Conservation (phyloP, 2,329 filamentous ascomycete genomes). For the Seiridium unicorne region DNA sequence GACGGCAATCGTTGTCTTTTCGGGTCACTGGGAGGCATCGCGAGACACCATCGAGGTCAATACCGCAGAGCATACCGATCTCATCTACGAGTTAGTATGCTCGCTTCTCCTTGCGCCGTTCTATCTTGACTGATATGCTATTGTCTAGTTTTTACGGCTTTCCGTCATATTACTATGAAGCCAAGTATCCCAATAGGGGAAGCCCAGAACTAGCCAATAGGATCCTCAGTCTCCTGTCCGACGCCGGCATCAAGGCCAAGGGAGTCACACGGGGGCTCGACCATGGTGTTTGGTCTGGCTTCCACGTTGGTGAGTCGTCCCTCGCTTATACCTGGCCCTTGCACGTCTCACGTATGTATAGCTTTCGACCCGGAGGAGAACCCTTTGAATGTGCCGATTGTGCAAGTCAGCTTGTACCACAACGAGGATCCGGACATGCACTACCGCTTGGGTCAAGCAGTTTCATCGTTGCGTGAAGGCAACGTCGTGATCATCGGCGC, state of each 20-base stretch:
- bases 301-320: constrained; percentile 9
- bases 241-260: constrained; percentile 11
- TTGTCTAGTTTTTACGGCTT: constrained; percentile 65
- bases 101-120: not conserved
- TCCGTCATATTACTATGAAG: constrained; percentile 66
- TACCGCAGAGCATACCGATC: constrained; percentile 58
- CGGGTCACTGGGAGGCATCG: constrained; percentile 71
- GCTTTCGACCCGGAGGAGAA: constrained; percentile 63
- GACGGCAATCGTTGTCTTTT: constrained; percentile 72
- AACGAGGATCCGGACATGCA: constrained; percentile 65
- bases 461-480: constrained; percentile 64
- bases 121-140: not conserved
- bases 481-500: constrained; percentile 68
- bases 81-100: constrained; percentile 65
- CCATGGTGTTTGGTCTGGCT: constrained; percentile 13
- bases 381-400: constrained; percentile 63
- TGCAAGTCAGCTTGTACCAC: constrained; percentile 70
- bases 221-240: constrained; percentile 31
- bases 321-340: not conserved
- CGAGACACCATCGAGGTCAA: constrained; percentile 62
- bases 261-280: constrained; percentile 9
- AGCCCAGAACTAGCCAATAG: constrained; percentile 57
- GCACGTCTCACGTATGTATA: constrained; percentile 14
- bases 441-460: constrained; percentile 64
- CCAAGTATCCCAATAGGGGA: constrained; percentile 64